Conservation (phyloP, 164 flowering plant genomes). For the Vitis riparia region DNA sequence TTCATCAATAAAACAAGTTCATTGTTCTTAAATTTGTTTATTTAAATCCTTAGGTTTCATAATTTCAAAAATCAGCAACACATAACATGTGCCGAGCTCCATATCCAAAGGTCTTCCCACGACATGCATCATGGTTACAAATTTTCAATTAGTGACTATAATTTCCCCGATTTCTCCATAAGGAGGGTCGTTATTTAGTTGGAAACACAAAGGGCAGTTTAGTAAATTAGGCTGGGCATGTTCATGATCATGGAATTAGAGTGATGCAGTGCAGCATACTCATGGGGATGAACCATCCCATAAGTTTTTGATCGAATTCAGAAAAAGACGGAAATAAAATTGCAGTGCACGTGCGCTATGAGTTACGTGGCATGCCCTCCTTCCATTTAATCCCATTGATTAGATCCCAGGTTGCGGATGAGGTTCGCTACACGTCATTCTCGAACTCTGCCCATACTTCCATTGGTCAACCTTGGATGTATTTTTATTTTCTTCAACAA, state of each 20-base stretch:
- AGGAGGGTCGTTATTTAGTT: too few relatives aligned
- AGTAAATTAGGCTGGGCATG: neutral
- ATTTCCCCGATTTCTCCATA: too few relatives aligned
- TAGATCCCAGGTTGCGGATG: neutral
- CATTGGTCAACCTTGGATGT: too few relatives aligned
- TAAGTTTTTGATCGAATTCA: neutral
- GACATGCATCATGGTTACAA: too few relatives aligned
- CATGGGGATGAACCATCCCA: neutral
- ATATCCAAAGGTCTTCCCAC: too few relatives aligned
- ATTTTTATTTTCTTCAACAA: too few relatives aligned
- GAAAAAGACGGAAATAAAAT: neutral
- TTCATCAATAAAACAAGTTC: too few relatives aligned
- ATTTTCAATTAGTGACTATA: too few relatives aligned
- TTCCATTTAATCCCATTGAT: neutral
- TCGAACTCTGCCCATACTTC: neutral
- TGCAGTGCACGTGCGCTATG: conserved; percentile 1
- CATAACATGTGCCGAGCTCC: too few relatives aligned
- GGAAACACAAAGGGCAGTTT: neutral
- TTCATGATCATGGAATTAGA: neutral
- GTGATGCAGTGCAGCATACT: neutral
- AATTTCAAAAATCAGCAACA: too few relatives aligned
- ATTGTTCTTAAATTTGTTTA: too few relatives aligned
- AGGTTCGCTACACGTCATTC: conserved; percentile 9
- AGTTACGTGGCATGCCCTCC: conserved; percentile 1
- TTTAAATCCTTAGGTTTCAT: too few relatives aligned